Evolutionary conservation across 1,284 basidiomycete species (phyloP).

Genomic region (Cutaneotrichosporon mucoides): DNA sequence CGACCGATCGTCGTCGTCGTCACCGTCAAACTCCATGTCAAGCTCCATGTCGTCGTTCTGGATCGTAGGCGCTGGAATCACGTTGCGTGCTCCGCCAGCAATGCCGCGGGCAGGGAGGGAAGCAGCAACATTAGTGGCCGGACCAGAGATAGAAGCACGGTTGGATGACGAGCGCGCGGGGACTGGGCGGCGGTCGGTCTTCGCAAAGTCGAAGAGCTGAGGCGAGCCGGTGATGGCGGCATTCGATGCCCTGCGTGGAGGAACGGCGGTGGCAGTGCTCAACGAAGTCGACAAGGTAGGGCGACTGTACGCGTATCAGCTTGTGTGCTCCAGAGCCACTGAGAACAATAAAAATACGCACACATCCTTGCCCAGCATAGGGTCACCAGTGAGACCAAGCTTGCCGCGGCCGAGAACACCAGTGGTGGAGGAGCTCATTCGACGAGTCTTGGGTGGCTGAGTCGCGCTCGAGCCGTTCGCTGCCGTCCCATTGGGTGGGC

Average conservation of each 20-base stretch:
- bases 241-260: constrained; percentile 30
- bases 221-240: constrained; percentile 22
- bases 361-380: constrained; percentile 2
- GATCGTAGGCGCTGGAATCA: constrained; percentile 12
- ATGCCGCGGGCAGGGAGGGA: constrained; percentile 31
- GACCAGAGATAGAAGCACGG: too few relatives aligned
- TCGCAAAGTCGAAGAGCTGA: constrained; percentile 45
- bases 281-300: constrained; percentile 23
- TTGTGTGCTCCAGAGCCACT: too few relatives aligned
- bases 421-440: constrained; percentile 43
- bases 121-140: constrained; percentile 25
- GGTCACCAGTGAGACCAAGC: constrained; percentile 36
- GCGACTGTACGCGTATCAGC: too few relatives aligned
- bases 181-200: constrained; percentile 39
- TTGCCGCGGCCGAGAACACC: constrained; percentile 45
- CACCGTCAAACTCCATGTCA: constrained; percentile 40
- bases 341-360: too few relatives aligned
- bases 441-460: constrained; percentile 24
- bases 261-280: constrained; percentile 22
- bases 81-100: constrained; percentile 8
- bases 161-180: constrained; percentile 8
- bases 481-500: constrained; percentile 21
- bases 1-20: constrained; percentile 22
- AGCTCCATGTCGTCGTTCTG: constrained; percentile 41
- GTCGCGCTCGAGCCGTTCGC: constrained; percentile 7